phyloP scores from a whole-genome alignment of 768 basidiomycete genomes.

The Filobasidium wieringae region DNA sequence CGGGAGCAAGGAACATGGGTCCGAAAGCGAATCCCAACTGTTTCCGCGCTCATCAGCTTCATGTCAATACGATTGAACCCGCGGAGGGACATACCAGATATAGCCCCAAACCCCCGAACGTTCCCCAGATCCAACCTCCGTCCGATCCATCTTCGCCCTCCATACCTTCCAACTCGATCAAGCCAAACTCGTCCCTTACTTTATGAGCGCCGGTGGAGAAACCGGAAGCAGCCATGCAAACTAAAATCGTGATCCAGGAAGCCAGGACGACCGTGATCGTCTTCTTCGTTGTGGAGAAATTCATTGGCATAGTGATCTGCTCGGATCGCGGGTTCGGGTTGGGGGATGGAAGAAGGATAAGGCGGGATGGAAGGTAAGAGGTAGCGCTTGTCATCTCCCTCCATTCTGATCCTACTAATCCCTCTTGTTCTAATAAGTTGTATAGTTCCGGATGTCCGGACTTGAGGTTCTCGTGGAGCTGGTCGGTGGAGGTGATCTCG shows the following conservation, averaged over 20 bases:
- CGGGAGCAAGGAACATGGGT: slow-evolving; percentile 22
- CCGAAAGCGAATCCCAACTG: slow-evolving; percentile 10
- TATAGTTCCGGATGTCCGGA: neutral
- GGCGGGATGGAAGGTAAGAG: neutral
- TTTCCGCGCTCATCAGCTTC: neutral
- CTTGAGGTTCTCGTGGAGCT: neutral
- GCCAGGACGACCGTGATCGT: neutral
- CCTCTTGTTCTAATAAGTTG: neutral
- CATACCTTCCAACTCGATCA: slow-evolving; percentile 6
- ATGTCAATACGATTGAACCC: neutral
- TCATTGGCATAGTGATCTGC: neutral
- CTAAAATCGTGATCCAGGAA: neutral
- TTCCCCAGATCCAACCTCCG: neutral
- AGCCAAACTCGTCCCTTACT: slow-evolving; percentile 8
- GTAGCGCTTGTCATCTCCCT: neutral
- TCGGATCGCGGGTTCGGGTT: neutral
- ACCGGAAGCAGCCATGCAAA: slow-evolving; percentile 6
- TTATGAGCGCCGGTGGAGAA: slow-evolving; percentile 2
- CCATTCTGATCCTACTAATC: neutral
- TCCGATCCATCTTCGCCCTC: neutral
- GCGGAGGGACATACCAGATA: slow-evolving; percentile 4
- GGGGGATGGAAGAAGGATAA: neutral
- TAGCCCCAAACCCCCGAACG: slow-evolving; percentile 1
- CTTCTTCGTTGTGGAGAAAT: neutral
- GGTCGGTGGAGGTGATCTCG: neutral